phyloP scores from a whole-genome alignment of 805 yeast genomes.

The Cyberlindnera veronae region DNA sequence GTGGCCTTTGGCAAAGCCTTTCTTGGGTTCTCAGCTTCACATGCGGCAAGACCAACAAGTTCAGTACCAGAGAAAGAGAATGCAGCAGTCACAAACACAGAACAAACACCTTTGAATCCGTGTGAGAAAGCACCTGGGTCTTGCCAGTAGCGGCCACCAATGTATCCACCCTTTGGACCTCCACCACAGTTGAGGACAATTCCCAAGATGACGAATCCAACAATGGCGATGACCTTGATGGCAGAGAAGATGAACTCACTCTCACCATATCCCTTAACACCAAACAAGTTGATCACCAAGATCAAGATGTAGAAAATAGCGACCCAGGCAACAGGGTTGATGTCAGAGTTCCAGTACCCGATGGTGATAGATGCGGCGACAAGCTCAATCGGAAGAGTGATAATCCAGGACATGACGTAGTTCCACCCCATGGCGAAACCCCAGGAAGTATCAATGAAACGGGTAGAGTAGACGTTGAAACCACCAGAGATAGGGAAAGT shows the following conservation, averaged over 20 bases:
- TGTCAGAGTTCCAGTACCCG: conserved; percentile 45
- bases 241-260: conserved; percentile 58
- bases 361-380: conserved; percentile 53
- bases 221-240: conserved; percentile 61
- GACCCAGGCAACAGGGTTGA: conserved; percentile 45
- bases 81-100: conserved; percentile 61
- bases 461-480: conserved; percentile 51
- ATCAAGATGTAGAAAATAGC: conserved; percentile 45
- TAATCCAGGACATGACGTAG: conserved; percentile 50
- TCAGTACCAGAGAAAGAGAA: conserved; percentile 73
- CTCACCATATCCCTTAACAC: conserved; percentile 51
- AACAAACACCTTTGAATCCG: conserved; percentile 46
- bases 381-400: conserved; percentile 46
- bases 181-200: conserved; percentile 61
- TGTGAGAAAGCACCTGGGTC: conserved; percentile 62
- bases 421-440: conserved; percentile 62
- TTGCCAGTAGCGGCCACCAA: conserved; percentile 44
- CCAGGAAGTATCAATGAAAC: conserved; percentile 55
- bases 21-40: conserved; percentile 45
- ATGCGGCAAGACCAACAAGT: conserved; percentile 47
- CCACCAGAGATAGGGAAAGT: conserved; percentile 66
- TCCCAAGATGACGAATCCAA: conserved; percentile 57
- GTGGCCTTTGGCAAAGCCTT: conserved; percentile 19
- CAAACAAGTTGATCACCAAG: conserved; percentile 45
- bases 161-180: conserved; percentile 44